Evolutionary conservation across 2,329 filamentous ascomycete species (phyloP).

Genomic region (Penicillium sp.): DNA sequence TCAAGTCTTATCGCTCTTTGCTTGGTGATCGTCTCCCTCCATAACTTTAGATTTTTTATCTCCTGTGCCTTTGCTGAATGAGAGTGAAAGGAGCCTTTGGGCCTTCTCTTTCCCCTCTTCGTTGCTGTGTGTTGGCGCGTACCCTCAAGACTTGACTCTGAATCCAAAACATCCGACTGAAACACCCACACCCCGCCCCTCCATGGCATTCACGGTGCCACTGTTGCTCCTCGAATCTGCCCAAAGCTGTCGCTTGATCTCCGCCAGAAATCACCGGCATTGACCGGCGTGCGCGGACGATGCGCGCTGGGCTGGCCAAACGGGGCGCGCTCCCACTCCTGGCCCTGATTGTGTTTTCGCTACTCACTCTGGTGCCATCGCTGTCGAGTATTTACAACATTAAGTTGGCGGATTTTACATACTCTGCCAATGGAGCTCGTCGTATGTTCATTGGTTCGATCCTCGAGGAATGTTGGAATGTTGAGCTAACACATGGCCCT

Average conservation of each 20-base stretch:
- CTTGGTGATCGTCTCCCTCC: neutral
- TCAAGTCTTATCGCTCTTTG: slow-evolving; percentile 2
- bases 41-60: neutral
- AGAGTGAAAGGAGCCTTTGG: neutral
- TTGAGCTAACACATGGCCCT: neutral
- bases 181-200: slow-evolving; percentile 1
- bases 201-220: slow-evolving; percentile 9
- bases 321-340: slow-evolving; percentile 34
- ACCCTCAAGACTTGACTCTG: neutral
- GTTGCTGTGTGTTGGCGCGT: neutral
- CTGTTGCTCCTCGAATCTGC: slow-evolving; percentile 3
- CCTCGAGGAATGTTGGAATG: neutral
- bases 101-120: neutral
- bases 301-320: slow-evolving; percentile 35
- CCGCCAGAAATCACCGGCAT: slow-evolving; percentile 5
- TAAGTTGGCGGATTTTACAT: slow-evolving; percentile 28
- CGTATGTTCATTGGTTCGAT: slow-evolving; percentile 21
- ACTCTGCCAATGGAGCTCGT: slow-evolving; percentile 19
- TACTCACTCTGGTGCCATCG: slow-evolving; percentile 34
- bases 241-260: slow-evolving; percentile 1
- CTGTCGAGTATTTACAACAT: slow-evolving; percentile 28
- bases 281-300: slow-evolving; percentile 62
- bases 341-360: slow-evolving; percentile 30
- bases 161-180: slow-evolving; percentile 5
- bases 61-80: neutral